Base-by-base conservation (phyloP, 2,329 filamentous ascomycete genomes). In the Hansfordia pulvinata region DNA sequence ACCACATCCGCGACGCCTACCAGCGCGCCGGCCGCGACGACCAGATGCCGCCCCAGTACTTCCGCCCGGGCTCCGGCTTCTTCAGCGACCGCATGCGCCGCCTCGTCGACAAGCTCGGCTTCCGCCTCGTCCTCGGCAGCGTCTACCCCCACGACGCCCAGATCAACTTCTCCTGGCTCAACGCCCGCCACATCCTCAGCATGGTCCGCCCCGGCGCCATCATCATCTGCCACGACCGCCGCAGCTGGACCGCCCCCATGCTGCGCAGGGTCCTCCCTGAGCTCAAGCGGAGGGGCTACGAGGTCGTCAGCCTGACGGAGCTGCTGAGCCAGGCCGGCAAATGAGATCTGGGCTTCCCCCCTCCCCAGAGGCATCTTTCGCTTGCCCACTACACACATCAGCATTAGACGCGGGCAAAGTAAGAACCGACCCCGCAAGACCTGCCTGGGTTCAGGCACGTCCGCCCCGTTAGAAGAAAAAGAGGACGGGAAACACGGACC, bases 111-210 rank as follows among this genome's bases (percentile, higher is more conserved):
- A 58, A 53, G 27, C 46, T 84, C 33, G 76, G 74, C 4, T 86
- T 83, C 50, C 60, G 64, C 26, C 60, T 90, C 27, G 76, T 85
- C n/a, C 56, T 93, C 20, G 85, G 85, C 3, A 76, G 74, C 49
- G 75, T 93, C 20, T 93, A 92, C 52, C 85, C 85, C 5, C 84
- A 93, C 54, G 85, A 93, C 54, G 75, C 85, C n/a, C 84, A 92
- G 60, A 76, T 93, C 31, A 60, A 60, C 8, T 76, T 68, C 42
- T 64, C 70, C 38, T 56, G 59, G 35, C 38, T 85, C 27, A 93
- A 93, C 52, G 76, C 81, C 6, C 62, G 59, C 37, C 84, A 93
- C 55, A 69, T 93, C 4, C 50, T 93, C 39, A 84, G 80, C 53
- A 84, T 85, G 77, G 60, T 78, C 19, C 60, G 69, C 24, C 75